phyloP scores from a whole-genome alignment of 2,329 filamentous ascomycete species.

The Venturia aucupariae region DNA sequence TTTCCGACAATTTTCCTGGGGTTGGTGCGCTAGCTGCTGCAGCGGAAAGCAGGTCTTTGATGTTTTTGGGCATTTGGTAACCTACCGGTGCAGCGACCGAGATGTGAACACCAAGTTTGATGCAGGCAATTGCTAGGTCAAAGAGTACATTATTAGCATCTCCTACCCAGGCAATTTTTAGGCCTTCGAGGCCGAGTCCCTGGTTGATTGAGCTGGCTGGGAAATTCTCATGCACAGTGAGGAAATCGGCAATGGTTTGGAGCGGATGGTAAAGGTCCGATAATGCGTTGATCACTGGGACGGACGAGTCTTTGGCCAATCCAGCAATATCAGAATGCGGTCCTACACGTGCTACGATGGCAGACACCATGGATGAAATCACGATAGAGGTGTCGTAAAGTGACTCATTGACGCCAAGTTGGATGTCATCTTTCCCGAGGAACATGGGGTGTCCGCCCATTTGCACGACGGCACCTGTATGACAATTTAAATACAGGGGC shows the following conservation, averaged over 20 bases:
- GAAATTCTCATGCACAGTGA: slow-evolving; percentile 79
- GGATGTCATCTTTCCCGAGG: slow-evolving; percentile 88
- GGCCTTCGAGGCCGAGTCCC: slow-evolving; percentile 62
- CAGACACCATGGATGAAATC: slow-evolving; percentile 63
- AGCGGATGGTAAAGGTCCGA: slow-evolving; percentile 89
- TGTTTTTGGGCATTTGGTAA: slow-evolving; percentile 69
- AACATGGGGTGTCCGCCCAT: slow-evolving; percentile 96
- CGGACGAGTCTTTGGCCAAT: slow-evolving; percentile 38
- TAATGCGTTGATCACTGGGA: slow-evolving; percentile 49
- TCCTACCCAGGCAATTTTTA: slow-evolving; percentile 93
- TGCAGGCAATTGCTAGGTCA: slow-evolving; percentile 77
- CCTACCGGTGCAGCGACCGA: slow-evolving; percentile 77
- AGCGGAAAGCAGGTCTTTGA: slow-evolving; percentile 62
- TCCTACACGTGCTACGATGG: slow-evolving; percentile 42
- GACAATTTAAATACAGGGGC: neutral
- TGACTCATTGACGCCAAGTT: slow-evolving; percentile 91
- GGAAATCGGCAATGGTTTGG: slow-evolving; percentile 87
- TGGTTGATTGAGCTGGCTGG: slow-evolving; percentile 25
- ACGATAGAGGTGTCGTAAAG: slow-evolving; percentile 87
- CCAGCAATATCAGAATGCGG: slow-evolving; percentile 41
- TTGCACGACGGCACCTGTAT: slow-evolving; percentile 61
- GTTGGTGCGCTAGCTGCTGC: slow-evolving; percentile 48
- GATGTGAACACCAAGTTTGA: slow-evolving; percentile 80
- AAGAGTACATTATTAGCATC: slow-evolving; percentile 97
- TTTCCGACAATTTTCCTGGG: slow-evolving; percentile 63